These are phyloP conservation scores for Berberis vulgaris DNA, from an alignment of 164 flowering plant genomes.

Conservation along the genomic window DNA sequence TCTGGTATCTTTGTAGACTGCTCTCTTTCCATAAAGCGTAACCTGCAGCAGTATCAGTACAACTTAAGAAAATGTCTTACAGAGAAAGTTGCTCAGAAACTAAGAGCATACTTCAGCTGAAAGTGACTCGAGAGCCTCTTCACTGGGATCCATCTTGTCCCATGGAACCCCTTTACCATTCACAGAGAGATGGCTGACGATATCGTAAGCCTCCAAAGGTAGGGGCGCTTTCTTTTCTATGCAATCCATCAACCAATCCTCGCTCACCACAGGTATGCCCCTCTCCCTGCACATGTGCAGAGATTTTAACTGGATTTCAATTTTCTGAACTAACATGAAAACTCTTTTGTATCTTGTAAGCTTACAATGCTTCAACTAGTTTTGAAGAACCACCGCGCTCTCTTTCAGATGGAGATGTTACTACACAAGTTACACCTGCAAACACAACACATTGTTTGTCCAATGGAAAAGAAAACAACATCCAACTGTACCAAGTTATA, in stretches of 20 bases:
- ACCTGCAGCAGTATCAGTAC: constrained; percentile 30
- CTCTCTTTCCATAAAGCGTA: constrained; percentile 67
- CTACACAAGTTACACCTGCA: constrained; percentile 44
- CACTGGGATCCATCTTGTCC: constrained; percentile 54
- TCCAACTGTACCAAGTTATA: too few species aligned
- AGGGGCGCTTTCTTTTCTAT: constrained; percentile 50
- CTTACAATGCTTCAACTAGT: constrained; percentile 71
- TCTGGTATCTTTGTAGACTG: constrained; percentile 60
- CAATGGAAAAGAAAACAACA: too few species aligned
- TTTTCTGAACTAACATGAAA: not conserved
- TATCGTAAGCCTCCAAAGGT: constrained; percentile 64
- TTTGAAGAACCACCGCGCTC: constrained; percentile 70
- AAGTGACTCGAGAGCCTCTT: constrained; percentile 55
- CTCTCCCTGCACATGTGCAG: constrained; percentile 37
- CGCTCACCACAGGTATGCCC: constrained; percentile 54
- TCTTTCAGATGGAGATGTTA: constrained; percentile 56
- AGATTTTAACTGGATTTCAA: too few species aligned
- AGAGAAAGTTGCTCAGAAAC: not conserved
- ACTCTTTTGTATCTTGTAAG: not conserved
- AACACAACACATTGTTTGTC: too few species aligned
- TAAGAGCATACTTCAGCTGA: constrained; percentile 42
- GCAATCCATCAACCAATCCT: constrained; percentile 70
- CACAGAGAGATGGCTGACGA: constrained; percentile 42
- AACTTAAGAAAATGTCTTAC: not conserved
- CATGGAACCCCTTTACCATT: constrained; percentile 61